Evolutionary conservation across 257 asterid genomes (phyloP).

Genomic region (Capsicum baccatum): DNA sequence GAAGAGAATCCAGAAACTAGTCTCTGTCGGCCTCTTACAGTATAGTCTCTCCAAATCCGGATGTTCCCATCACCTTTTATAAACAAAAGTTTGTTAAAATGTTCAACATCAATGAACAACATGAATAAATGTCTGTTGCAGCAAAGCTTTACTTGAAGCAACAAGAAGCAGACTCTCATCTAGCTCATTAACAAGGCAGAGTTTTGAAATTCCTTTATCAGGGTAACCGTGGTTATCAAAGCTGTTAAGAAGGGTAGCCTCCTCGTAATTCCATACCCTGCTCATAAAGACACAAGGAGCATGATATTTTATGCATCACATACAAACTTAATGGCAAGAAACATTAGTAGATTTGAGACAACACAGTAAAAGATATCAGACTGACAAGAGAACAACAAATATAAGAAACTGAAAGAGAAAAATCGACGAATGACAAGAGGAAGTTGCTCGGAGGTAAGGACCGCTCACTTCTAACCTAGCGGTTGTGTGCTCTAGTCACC

Average conservation of each 20-base stretch:
- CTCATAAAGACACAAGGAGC: slow-evolving; percentile 18
- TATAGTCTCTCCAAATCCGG: slow-evolving; percentile 93
- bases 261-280: slow-evolving; percentile 69
- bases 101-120: not conserved
- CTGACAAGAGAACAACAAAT: not conserved
- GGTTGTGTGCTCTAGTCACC: no score
- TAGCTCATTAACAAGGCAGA: slow-evolving; percentile 89
- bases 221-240: slow-evolving; percentile 89
- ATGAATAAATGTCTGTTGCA: slow-evolving; percentile 28
- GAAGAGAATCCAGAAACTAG: slow-evolving; percentile 91
- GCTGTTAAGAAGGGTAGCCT: slow-evolving; percentile 81
- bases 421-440: not conserved
- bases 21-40: slow-evolving; percentile 71
- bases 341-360: not conserved
- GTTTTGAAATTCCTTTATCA: slow-evolving; percentile 90
- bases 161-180: slow-evolving; percentile 94
- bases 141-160: slow-evolving; percentile 82
- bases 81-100: slow-evolving; percentile 28
- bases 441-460: no score
- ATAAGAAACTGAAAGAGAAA: slow-evolving; percentile 24
- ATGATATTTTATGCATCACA: not conserved
- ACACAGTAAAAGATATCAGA: not conserved
- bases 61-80: slow-evolving; percentile 84
- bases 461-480: no score
- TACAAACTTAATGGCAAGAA: not conserved